A percentile compares a stretch with the other conserved stretches of the same genome.
Evolutionary conservation across 192 early-diverging fungal species (phyloP).

Genomic region (Coemansia sp.): DNA sequence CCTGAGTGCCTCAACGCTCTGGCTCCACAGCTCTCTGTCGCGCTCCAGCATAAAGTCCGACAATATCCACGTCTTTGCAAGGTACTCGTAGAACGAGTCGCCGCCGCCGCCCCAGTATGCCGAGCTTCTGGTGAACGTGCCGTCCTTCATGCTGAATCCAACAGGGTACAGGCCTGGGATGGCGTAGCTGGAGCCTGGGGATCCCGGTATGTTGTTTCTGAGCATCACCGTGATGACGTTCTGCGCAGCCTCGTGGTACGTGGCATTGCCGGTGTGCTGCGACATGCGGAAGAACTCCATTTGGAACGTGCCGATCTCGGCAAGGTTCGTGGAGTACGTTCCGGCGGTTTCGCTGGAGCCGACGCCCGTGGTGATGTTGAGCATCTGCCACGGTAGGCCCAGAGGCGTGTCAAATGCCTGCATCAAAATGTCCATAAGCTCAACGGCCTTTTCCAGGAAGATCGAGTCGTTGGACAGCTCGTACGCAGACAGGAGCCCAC

Average conservation of each 20-base stretch:
- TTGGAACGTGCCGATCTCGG: conserved; percentile 85
- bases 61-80: conserved; percentile 83
- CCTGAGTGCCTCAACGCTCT: conserved; percentile 46
- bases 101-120: conserved; percentile 76
- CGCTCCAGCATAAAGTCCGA: conserved; percentile 60
- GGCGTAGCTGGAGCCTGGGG: conserved; percentile 29
- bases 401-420: conserved; percentile 70
- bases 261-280: conserved; percentile 71
- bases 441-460: conserved; percentile 71
- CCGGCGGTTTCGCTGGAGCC: conserved; percentile 58
- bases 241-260: conserved; percentile 80
- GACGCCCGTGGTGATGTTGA: conserved; percentile 59
- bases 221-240: conserved; percentile 57
- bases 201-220: conserved; percentile 21
- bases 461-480: conserved; percentile 66
- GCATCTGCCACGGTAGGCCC: conserved; percentile 73
- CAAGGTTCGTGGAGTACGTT: conserved; percentile 50
- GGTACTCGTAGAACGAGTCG: conserved; percentile 95
- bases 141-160: conserved; percentile 32
- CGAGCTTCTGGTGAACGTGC: conserved; percentile 27
- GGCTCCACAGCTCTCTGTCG: conserved; percentile 50
- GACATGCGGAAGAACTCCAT: conserved; percentile 89
- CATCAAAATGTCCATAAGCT: conserved; percentile 73
- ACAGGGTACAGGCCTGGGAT: conserved; percentile 47
- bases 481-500: conserved; percentile 82